Evolutionary conservation across 768 basidiomycete species (phyloP).

Genomic region (Collybia nuda): DNA sequence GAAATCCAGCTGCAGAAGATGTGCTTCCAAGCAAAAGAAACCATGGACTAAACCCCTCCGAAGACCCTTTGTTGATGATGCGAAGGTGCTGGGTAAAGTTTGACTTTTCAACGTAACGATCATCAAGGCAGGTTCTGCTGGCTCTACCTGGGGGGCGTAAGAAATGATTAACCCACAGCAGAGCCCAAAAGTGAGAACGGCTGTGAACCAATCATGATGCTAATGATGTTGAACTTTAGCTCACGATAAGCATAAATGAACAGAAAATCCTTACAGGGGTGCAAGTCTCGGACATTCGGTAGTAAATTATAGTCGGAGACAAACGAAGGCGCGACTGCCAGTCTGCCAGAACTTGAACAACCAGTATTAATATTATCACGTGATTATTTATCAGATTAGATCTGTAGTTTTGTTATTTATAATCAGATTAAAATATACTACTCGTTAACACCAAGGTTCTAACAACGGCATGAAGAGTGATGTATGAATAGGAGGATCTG

Average conservation of each 20-base stretch:
- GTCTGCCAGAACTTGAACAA: too few species aligned
- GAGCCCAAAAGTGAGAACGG: conserved; percentile 64
- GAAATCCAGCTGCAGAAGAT: conserved; percentile 76
- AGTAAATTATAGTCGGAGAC: too few species aligned
- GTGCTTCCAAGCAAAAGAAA: conserved; percentile 89
- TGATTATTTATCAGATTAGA: too few species aligned
- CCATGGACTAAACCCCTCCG: conserved; percentile 90
- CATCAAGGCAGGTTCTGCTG: background rate
- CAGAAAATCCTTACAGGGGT: background rate
- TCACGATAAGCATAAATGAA: background rate
- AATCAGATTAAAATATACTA: too few species aligned
- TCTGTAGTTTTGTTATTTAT: too few species aligned
- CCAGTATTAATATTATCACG: too few species aligned
- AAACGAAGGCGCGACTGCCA: too few species aligned
- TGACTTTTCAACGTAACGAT: background rate
- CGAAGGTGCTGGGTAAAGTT: conserved; percentile 57
- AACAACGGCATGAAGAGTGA: too few species aligned
- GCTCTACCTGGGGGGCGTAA: conserved; percentile 78
- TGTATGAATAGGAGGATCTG: too few species aligned
- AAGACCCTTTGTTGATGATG: conserved; percentile 76
- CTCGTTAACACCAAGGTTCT: too few species aligned
- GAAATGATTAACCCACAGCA: conserved; percentile 75
- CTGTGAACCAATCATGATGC: conserved; percentile 74
- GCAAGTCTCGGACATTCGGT: background rate
- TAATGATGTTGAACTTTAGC: conserved; percentile 21